phyloP scores from a whole-genome alignment of 805 yeast species.

The Kockiozyma suomiensis region DNA sequence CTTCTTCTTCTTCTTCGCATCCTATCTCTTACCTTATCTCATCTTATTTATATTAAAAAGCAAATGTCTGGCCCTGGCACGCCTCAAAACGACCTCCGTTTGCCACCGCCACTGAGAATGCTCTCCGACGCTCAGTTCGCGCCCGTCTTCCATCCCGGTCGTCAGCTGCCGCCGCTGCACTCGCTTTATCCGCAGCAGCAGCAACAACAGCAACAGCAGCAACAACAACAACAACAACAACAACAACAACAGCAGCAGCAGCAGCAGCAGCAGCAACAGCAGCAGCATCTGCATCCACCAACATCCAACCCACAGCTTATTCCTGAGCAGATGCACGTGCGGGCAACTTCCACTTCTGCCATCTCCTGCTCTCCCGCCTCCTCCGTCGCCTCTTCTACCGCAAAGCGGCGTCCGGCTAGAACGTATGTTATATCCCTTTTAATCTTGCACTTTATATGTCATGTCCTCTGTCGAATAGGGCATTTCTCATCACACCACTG shows the following conservation, averaged over 20 bases:
- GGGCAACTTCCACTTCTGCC: slow-evolving; percentile 9
- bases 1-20: background rate
- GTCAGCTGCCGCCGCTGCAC: slow-evolving; percentile 16
- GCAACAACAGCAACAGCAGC: slow-evolving; percentile 4
- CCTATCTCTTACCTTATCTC: background rate
- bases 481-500: background rate
- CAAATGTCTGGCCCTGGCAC: slow-evolving; percentile 12
- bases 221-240: background rate
- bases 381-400: slow-evolving; percentile 18
- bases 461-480: background rate
- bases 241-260: background rate
- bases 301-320: slow-evolving; percentile 1
- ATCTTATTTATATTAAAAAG: background rate
- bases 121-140: slow-evolving; percentile 20
- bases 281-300: background rate
- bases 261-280: slow-evolving; percentile 16
- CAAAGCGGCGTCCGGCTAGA: slow-evolving; percentile 23
- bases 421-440: slow-evolving; percentile 27
- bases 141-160: slow-evolving; percentile 14
- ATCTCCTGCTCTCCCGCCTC: slow-evolving; percentile 6
- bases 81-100: slow-evolving; percentile 17
- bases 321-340: slow-evolving; percentile 9
- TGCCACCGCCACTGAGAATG: slow-evolving; percentile 26
- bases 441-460: background rate
- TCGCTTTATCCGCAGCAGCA: slow-evolving; percentile 16